Percentiles rank a stretch among this genome's conserved stretches.
phyloP scores from a whole-genome alignment of 2,329 filamentous ascomycete species.

The Anthostomella pinea region DNA sequence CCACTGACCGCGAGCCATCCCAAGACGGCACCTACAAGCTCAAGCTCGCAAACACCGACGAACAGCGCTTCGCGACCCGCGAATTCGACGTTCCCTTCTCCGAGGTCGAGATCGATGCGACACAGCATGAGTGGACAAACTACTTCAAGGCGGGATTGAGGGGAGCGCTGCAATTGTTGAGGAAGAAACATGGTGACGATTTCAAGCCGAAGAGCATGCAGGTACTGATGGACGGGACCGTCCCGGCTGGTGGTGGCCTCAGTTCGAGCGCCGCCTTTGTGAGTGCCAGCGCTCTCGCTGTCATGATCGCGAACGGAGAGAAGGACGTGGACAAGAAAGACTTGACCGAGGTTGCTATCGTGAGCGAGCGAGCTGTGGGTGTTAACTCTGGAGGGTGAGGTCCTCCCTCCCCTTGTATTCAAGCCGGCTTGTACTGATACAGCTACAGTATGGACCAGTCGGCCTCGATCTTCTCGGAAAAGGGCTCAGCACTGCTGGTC shows the following conservation, averaged over 20 bases:
- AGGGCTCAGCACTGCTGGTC: conserved; percentile 84
- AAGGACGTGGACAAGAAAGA: conserved; percentile 82
- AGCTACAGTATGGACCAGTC: conserved; percentile 85
- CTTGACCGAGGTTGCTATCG: conserved; percentile 87
- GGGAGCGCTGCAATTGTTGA: conserved; percentile 76
- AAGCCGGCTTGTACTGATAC: conserved; percentile 15
- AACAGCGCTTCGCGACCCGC: conserved; percentile 69
- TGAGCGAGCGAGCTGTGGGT: conserved; percentile 89
- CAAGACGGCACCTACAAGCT: conserved; percentile 59
- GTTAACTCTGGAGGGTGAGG: conserved; percentile 91
- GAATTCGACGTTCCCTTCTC: conserved; percentile 69
- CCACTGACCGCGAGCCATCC: conserved; percentile 43
- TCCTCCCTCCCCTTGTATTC: conserved; percentile 12
- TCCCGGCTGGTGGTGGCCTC: conserved; percentile 87
- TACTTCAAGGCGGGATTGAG: conserved; percentile 94
- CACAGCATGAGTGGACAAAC: conserved; percentile 90
- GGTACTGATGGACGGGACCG: conserved; percentile 84
- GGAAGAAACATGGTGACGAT: conserved; percentile 57
- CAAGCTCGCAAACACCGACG: conserved; percentile 76
- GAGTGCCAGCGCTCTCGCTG: conserved; percentile 82
- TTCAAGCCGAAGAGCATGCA: conserved; percentile 77
- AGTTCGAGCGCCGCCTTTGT: conserved; percentile 94
- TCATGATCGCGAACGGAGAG: conserved; percentile 82
- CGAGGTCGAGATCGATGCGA: conserved; percentile 77
- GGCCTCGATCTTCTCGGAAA: conserved; percentile 88